Conservation (phyloP, 2,329 filamentous ascomycete species). For the Neofusicoccum laricinum region DNA sequence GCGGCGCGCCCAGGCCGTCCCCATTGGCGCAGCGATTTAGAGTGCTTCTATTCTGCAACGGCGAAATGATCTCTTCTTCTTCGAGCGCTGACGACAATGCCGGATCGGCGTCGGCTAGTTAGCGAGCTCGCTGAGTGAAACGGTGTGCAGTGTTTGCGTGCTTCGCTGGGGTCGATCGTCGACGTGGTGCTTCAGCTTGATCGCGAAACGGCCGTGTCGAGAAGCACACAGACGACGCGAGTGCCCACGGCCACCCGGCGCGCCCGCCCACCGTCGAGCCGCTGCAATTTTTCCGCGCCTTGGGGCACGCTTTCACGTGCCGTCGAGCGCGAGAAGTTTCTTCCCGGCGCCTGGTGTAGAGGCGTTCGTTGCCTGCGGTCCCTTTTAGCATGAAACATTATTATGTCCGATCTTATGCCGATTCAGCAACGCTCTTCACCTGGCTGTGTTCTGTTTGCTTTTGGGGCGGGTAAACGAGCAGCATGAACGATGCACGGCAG, state of each 20-base stretch:
- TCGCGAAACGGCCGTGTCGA: neutral
- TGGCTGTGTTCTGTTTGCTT: neutral
- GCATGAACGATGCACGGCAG: neutral
- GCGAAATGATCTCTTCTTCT: neutral
- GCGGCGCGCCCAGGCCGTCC: neutral
- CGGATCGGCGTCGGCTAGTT: slow-evolving; percentile 2
- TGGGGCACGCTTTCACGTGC: neutral
- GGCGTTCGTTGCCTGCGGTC: neutral
- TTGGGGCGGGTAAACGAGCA: neutral
- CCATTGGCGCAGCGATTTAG: neutral
- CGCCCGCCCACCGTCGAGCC: neutral
- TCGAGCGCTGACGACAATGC: neutral
- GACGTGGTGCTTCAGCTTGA: slow-evolving; percentile 7
- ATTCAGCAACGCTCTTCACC: neutral
- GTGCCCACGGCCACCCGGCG: neutral
- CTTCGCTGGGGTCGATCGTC: neutral
- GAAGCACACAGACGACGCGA: neutral
- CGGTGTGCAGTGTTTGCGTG: slow-evolving; percentile 1
- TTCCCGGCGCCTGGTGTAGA: neutral
- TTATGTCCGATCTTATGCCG: slow-evolving; percentile 7
- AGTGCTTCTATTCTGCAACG: neutral
- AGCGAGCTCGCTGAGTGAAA: slow-evolving; percentile 7
- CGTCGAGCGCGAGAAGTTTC: neutral
- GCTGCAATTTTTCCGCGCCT: neutral
- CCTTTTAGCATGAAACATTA: slow-evolving; percentile 1